These are phyloP conservation scores for Cladobotryum mycophilum DNA, from an alignment of 2,329 filamentous ascomycete genomes.

Conservation along the genomic window DNA sequence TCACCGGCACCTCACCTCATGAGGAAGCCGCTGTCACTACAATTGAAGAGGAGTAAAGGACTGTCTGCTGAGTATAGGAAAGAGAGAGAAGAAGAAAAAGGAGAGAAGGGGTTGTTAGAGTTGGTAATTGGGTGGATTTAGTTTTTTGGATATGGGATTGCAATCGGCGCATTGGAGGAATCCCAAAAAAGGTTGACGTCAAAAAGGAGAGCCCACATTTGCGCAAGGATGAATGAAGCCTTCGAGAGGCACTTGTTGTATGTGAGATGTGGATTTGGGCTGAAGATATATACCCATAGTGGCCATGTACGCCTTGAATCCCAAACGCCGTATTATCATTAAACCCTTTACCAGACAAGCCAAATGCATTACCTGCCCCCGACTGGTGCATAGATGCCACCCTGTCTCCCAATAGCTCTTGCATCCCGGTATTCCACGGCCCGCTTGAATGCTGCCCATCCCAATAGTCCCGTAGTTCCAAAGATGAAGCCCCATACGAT, in stretches of 20 bases:
- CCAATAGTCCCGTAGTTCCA: slow-evolving; percentile 51
- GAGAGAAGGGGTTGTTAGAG: background rate
- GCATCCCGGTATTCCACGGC: slow-evolving; percentile 36
- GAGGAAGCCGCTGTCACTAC: slow-evolving; percentile 35
- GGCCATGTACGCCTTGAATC: background rate
- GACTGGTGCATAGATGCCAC: slow-evolving; percentile 26
- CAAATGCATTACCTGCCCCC: slow-evolving; percentile 5
- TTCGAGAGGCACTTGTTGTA: background rate
- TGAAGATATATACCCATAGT: background rate
- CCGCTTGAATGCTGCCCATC: slow-evolving; percentile 51
- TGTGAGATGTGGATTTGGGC: background rate
- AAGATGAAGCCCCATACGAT: slow-evolving; percentile 61
- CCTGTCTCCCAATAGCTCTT: slow-evolving; percentile 23
- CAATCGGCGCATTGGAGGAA: slow-evolving; percentile 9
- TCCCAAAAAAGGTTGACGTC: background rate
- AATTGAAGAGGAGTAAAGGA: slow-evolving; percentile 45
- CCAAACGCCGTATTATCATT: background rate
- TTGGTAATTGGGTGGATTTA: slow-evolving; percentile 1
- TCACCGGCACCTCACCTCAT: slow-evolving; percentile 33
- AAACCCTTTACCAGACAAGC: background rate
- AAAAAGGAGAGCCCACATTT: background rate
- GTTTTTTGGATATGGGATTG: background rate
- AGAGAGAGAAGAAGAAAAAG: background rate
- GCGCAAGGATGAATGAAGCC: background rate
- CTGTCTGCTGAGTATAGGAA: background rate